Base-by-base conservation (phyloP, 768 basidiomycete genomes). In the Russula sp. region DNA sequence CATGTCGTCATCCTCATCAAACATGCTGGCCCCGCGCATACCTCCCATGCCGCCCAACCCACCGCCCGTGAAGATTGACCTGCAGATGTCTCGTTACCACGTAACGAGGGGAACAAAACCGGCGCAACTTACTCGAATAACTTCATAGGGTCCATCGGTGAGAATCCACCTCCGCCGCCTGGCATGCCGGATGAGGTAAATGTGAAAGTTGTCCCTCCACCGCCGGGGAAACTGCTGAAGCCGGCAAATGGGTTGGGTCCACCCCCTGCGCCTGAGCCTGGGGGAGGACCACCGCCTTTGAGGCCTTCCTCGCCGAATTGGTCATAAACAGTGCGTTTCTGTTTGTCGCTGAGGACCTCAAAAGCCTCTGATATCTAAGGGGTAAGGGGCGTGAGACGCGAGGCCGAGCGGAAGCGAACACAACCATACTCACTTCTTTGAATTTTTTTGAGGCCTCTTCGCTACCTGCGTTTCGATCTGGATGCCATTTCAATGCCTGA, bases 281-380 rank as follows among this genome's bases (percentile, higher is more conserved):
- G 62, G 85, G 82, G 35, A 77, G 69, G 3, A 80, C 77, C 0
- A 78, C 83, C 82, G 7, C 83, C 83, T 73, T 98, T 98, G 68
- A 98, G 81, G 2, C 96, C 95, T 61, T 97, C 95, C 73, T 97
- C 94, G 40, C 96, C 96, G 59, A 94, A 87, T 68, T 97, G 92
- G 74, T 97, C 95, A 67, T 94, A 98, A 7, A 93, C 72, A 0
- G 89, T 76, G 27, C 91, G 87, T 70, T 93, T 94, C 71, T 92
- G 79, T 73, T 84, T 84, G 75, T 97, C 94, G 55, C 82, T 90
- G 60, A 98, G 84, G 34, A 96, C 94, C 72, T 98, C 96, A 70
- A 96, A 98, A 0, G 94, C 95, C 77, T 98, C 96, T 37, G 91
- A 91, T 51, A 98, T 83, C 89, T 96, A 55, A 18, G 16, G 22